phyloP scores from a whole-genome alignment of 371 early-diverging fungal genomes.

The Mucor indicus region DNA sequence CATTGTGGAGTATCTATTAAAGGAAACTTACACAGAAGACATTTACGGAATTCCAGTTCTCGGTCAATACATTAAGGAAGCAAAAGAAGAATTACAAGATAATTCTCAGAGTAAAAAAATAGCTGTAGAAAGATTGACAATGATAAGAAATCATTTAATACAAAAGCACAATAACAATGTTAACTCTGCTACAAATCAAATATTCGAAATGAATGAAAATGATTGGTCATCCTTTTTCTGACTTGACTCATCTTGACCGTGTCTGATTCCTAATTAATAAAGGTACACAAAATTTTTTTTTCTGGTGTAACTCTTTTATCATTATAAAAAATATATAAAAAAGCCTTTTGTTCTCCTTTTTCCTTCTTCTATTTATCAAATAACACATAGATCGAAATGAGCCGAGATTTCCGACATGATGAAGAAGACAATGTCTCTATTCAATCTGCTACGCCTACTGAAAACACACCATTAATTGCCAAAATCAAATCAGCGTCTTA shows the following conservation, averaged over 20 bases:
- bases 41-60: constrained; percentile 33
- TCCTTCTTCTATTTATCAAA: neutral
- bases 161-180: constrained; percentile 21
- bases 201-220: constrained; percentile 15
- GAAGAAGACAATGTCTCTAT: constrained; percentile 13
- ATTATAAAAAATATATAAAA: constrained; percentile 1
- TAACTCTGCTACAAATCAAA: constrained; percentile 24
- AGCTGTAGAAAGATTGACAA: constrained; percentile 29
- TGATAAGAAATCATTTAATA: constrained; percentile 43
- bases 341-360: neutral
- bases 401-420: neutral
- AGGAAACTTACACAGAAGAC: constrained; percentile 33
- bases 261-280: neutral
- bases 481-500: constrained; percentile 5
- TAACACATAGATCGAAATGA: constrained; percentile 5
- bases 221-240: constrained; percentile 26
- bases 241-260: constrained; percentile 11
- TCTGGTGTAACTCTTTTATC: constrained; percentile 4
- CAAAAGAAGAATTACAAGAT: constrained; percentile 23
- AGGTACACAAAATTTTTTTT: neutral
- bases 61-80: constrained; percentile 32
- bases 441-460: constrained; percentile 25
- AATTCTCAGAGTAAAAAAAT: neutral
- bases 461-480: constrained; percentile 23
- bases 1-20: constrained; percentile 35